Base-by-base conservation (phyloP, 345 rosid species). In the Eucalyptus pauciflora region DNA sequence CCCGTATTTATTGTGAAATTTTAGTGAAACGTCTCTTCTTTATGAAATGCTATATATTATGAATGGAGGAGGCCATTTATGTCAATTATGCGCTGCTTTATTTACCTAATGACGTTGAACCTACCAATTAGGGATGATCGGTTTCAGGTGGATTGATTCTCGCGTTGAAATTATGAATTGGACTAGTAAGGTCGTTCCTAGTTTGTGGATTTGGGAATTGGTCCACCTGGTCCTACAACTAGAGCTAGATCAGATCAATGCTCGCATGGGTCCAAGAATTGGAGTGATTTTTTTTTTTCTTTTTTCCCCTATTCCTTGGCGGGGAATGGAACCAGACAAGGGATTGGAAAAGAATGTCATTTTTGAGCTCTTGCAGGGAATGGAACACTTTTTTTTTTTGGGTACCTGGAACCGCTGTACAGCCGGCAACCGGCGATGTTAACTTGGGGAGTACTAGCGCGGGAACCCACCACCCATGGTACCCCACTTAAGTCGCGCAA, bases 101-200 rank as follows among this genome's bases (percentile, higher is more conserved):
- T 64, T 14, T 33, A 64, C 17, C 8, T 17, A 64, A 64, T n/a
- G 11, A 64, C 4, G 6, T 4, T 3, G 41, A 64, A 64, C 20
- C 20, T n/a, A 13, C 1, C 1, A 14, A 64, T 4, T 31, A 31
- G 12, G 24, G 0, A 37, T 69, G 43, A 31, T 33, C 4, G 1
- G 3, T 69, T 31, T 14, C 2, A 16, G 1, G 2, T 69, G 17
- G 43, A 10, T 8, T 4, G 7, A 5, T 17, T 69, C 80, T 41
- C 1, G 3, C 0, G 6, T 15, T 67, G 11, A 4, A 67, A 31
- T 4, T 4, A 5, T 0, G 20, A 67, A 15, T 3, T 4, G 24
- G 43, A 16, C 22, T 3, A 33, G 11, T 31, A 69, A 9, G 24
- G 1, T 69, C 3, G 11, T 2, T 69, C 31, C 18, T 0, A 16